Evolutionary conservation across 1,284 basidiomycete species (phyloP).

Genomic region (Gomphus bonarii): DNA sequence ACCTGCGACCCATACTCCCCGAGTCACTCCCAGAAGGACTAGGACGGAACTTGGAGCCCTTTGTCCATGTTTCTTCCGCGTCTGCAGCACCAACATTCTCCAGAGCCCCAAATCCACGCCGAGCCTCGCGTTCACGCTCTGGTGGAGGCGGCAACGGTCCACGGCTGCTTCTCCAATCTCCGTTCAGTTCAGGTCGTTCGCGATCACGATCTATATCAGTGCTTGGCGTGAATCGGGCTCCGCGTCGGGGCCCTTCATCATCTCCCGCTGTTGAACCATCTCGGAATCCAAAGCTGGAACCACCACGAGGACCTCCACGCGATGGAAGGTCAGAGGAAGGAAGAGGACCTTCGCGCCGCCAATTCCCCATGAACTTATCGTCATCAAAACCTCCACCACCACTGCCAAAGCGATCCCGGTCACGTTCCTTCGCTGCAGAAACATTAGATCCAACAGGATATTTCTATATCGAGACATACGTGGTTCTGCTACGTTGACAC

Average conservation of each 20-base stretch:
- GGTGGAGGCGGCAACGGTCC: constrained; percentile 26
- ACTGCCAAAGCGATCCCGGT: constrained; percentile 34
- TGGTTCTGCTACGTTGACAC: constrained; percentile 93
- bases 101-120: background rate
- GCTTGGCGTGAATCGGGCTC: constrained; percentile 33
- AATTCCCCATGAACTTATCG: constrained; percentile 66
- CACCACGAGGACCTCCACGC: constrained; percentile 1
- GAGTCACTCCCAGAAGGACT: constrained; percentile 29
- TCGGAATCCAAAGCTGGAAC: constrained; percentile 6
- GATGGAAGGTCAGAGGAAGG: constrained; percentile 32
- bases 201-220: constrained; percentile 20
- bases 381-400: constrained; percentile 44
- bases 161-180: constrained; percentile 66
- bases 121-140: constrained; percentile 30
- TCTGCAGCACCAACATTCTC: constrained; percentile 45
- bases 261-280: constrained; percentile 12
- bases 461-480: constrained; percentile 42
- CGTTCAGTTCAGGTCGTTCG: constrained; percentile 36
- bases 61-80: constrained; percentile 64
- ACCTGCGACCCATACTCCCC: constrained; percentile 31
- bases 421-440: constrained; percentile 58
- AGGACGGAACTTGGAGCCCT: constrained; percentile 62
- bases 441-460: constrained; percentile 5
- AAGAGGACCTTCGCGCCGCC: constrained; percentile 85
- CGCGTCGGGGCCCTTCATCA: constrained; percentile 38